Conservation (phyloP, 257 asterid species). For the Marsdenia floribunda region DNA sequence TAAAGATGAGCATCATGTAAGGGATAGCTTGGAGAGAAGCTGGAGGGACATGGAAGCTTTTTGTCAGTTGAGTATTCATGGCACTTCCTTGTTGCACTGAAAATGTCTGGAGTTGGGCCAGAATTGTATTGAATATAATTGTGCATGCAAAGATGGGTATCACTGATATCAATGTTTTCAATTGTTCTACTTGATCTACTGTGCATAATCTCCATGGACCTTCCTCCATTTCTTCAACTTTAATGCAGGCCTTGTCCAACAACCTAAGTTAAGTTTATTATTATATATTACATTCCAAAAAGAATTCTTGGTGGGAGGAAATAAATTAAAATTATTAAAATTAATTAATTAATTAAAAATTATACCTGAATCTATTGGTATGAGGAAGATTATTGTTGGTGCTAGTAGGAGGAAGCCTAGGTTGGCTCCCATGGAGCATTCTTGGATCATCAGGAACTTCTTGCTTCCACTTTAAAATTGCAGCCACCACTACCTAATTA, state of each 20-base stretch:
- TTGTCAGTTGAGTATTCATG: conserved; percentile 65
- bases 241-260: conserved; percentile 91
- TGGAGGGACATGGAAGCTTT: conserved; percentile 72
- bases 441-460: conserved; percentile 55
- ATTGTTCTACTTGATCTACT: conserved; percentile 68
- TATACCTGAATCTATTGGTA: conserved; percentile 54
- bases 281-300: no score
- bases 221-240: conserved; percentile 45
- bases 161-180: conserved; percentile 56
- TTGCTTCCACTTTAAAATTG: conserved; percentile 62
- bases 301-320: no score
- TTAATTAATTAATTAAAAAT: no score
- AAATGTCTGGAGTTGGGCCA: conserved; percentile 91
- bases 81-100: conserved; percentile 90
- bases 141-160: conserved; percentile 90
- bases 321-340: no score
- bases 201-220: conserved; percentile 58
- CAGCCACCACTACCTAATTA: conserved; percentile 79
- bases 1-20: conserved; percentile 62
- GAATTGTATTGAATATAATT: conserved; percentile 78
- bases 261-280: conserved; percentile 34
- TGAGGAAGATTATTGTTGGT: conserved; percentile 32
- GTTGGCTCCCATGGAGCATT: conserved; percentile 53
- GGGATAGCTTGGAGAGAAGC: conserved; percentile 98
- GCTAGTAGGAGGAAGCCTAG: conserved; percentile 29